Evolutionary conservation across 352 stramenopile species (phyloP), one percentile per base, ranked within the genome.

Genomic region (Globisporangium solare): DNA sequence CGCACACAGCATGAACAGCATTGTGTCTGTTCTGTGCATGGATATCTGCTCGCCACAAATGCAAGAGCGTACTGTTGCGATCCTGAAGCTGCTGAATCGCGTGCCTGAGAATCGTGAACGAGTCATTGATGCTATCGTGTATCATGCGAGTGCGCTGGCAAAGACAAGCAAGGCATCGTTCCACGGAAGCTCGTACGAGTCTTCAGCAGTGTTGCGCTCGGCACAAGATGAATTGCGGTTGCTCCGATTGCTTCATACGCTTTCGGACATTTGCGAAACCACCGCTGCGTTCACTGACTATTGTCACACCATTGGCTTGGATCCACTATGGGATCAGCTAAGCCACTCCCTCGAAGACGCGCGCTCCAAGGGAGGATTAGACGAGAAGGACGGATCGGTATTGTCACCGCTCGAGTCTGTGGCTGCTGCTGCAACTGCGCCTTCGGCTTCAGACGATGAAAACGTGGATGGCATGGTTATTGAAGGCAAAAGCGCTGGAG

Each of bases 221-320:
- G 79, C 80, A 12, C 87, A 91, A 52, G 73, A 96, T 64, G 96
- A 99, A 63, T 68, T 98, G 17, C 98, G 98, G 59, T 68, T 99
- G 39, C 76, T 99, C 18, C 87, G 96, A 17, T 76, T 99, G 20
- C 69, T 99, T 32, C 96, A 99, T 68, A 98, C 95, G 32, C 71
- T 99, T 14, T 95, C 86, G 5, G 86, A 95, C 60, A 68, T 94
- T 17, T 88, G 83, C 55, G 72, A 80, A 43, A 88, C 63, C 39
- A 94, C 79, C 1, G 61, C 63, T 18, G 63, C 81, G 41, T 95
- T 95, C 56, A 79, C 71, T 0, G 84, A 89, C 17, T 90, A 77
- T 39, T 89, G 82, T 45, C 64, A 79, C 58, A 73, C 70, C 0
- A 89, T 92, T 24, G 75, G 82, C 15, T 47, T 92, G 39, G 80